These are phyloP conservation scores for Trichoderma sp. DNA, from an alignment of 2,329 filamentous ascomycete species.

Conservation along the genomic window DNA sequence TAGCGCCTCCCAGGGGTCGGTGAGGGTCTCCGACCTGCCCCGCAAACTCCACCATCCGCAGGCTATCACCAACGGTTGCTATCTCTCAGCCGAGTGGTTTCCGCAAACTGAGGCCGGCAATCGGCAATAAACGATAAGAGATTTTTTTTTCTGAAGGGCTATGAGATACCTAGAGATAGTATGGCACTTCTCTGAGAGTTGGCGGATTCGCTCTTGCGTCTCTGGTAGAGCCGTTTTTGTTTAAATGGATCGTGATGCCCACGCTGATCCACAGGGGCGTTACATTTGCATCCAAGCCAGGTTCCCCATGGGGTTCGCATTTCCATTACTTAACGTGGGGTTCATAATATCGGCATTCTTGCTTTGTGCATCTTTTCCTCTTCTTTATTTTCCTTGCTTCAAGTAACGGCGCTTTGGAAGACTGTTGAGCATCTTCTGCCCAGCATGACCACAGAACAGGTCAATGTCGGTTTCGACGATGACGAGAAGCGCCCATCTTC, in stretches of 20 bases:
- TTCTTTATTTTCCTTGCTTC: background rate
- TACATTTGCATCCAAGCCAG: conserved; percentile 6
- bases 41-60: conserved; percentile 2
- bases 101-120: background rate
- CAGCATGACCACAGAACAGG: background rate
- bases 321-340: background rate
- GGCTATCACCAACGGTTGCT: background rate
- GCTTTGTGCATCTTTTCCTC: background rate
- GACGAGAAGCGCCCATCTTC: conserved; percentile 16
- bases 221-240: background rate
- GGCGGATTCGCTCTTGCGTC: background rate
- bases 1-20: conserved; percentile 24
- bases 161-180: background rate
- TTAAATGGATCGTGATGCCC: conserved; percentile 13
- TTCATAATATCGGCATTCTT: background rate
- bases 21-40: conserved; percentile 27
- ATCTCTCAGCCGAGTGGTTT: background rate
- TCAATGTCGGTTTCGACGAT: background rate
- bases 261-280: background rate
- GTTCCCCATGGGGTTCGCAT: conserved; percentile 12
- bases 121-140: background rate
- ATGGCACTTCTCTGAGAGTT: background rate
- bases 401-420: background rate
- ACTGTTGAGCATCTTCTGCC: background rate
- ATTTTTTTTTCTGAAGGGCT: background rate